Evolutionary conservation across 2,329 filamentous ascomycete species (phyloP).

Genomic region (Mycogone perniciosa): DNA sequence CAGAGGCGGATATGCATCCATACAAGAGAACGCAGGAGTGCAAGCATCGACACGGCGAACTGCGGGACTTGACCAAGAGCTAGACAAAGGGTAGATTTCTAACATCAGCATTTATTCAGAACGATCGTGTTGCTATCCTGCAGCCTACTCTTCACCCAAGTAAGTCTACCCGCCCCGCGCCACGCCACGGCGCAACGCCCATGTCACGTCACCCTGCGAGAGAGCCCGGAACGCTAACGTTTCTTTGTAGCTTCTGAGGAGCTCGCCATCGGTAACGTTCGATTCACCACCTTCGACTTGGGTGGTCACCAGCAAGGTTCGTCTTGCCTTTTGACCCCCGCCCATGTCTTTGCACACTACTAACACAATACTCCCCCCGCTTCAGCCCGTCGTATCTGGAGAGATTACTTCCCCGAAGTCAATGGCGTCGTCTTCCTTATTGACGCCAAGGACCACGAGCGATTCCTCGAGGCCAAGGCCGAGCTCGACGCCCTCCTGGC

Average conservation of each 20-base stretch:
- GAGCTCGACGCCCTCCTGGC: conserved; percentile 92
- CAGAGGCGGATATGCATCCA: background rate
- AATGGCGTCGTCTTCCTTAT: conserved; percentile 96
- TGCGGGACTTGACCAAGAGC: background rate
- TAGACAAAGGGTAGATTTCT: conserved; percentile 16
- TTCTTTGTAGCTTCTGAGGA: conserved; percentile 68
- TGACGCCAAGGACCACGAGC: conserved; percentile 94
- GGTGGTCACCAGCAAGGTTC: conserved; percentile 88
- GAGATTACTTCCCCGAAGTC: conserved; percentile 95
- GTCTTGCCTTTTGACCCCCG: conserved; percentile 14
- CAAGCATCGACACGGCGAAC: background rate
- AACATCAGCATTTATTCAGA: conserved; percentile 43
- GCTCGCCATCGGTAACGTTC: conserved; percentile 85
- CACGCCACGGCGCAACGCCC: background rate
- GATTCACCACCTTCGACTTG: conserved; percentile 91
- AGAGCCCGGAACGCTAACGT: conserved; percentile 12
- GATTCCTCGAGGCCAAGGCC: conserved; percentile 88
- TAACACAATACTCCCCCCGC: background rate
- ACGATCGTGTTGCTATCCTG: conserved; percentile 85
- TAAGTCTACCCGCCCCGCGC: conserved; percentile 40
- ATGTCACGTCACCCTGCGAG: background rate
- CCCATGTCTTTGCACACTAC: background rate
- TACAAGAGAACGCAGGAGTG: background rate
- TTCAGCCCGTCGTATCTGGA: conserved; percentile 83
- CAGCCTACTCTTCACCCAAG: conserved; percentile 89